Evolutionary conservation across 176 grass and related monocot genomes (phyloP), one percentile per base, ranked within the genome.

Genomic region (Tuctoria greenei): DNA sequence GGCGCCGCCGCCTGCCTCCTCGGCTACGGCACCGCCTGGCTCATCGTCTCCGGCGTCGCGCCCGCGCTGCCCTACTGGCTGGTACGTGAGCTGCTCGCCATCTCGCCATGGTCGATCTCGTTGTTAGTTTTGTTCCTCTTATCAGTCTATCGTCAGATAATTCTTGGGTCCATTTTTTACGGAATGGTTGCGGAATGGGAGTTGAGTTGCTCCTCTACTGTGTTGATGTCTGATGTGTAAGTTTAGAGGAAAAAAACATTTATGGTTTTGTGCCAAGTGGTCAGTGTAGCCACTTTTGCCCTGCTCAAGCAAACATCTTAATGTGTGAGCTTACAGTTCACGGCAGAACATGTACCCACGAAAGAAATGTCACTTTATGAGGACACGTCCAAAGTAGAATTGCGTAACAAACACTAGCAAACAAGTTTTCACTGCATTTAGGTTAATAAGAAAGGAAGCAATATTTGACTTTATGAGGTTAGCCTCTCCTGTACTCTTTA

Each of bases 1-100:
- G 95, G 95, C 62, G 91, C 50, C 14, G 86, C 49, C 57, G 72
- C 84, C 0, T 86, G 88, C 63, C 66, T 97, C 27, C 10, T 97
- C 44, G 95, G 95, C 1, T 91, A 79, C 67, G 95, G 88, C 23
- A 10, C 71, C 67, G 37, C 76, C 37, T 93, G 86, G 86, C 86
- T 93, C 76, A 28, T 82, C 67, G 84, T 97, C 57, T 81, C 78
- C 76, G 78, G 68, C 72, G 27, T 68, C 49, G 79, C 76, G 6
- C 59, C 88, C 15, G 61, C 69, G 24, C 69, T 97, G 42, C 88
- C 95, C 0, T 97, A 90, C 75, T 97, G 91, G 95, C 78, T 97
- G 84, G 94, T n/a, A n/a, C n/a, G n/a, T 97, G 23, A 75, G 55
- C 37, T 69, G 36, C 36, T 21, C 1, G 11, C 28, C 10, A n/a